A percentile compares a stretch with the other conserved stretches of the same genome.
These are phyloP conservation scores for Phytophthora idaei DNA, from an alignment of 352 stramenopile genomes.

Conservation along the genomic window DNA sequence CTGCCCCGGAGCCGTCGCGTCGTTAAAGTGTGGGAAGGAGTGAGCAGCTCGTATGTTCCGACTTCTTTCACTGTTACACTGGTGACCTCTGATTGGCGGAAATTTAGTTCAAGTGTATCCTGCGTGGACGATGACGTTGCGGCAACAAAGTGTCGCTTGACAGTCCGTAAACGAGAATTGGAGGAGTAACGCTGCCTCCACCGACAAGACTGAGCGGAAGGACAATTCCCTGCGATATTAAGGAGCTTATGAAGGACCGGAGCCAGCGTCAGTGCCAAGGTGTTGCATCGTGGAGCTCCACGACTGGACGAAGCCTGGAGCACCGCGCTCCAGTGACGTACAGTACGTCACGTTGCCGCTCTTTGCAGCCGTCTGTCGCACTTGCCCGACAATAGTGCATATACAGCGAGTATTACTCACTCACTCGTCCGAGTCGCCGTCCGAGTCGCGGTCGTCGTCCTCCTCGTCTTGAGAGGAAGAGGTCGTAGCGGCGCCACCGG, in stretches of 20 bases:
- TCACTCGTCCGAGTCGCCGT: slow-evolving; percentile 17
- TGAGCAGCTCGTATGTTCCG: slow-evolving; percentile 4
- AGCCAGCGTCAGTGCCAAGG: not conserved
- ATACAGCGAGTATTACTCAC: slow-evolving; percentile 6
- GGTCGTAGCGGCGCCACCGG: slow-evolving; percentile 2
- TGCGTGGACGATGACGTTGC: slow-evolving; percentile 8
- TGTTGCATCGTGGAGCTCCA: slow-evolving; percentile 3
- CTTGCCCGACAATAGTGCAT: not conserved
- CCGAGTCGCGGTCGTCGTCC: slow-evolving; percentile 9
- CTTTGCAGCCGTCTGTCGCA: slow-evolving; percentile 10
- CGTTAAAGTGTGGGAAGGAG: slow-evolving; percentile 6
- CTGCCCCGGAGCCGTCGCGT: slow-evolving; percentile 27
- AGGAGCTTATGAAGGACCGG: not conserved
- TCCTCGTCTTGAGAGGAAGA: slow-evolving; percentile 32
- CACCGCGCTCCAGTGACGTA: no score
- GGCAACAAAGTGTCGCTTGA: slow-evolving; percentile 4
- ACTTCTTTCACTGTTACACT: slow-evolving; percentile 2
- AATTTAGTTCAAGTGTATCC: slow-evolving; percentile 11
- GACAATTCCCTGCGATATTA: slow-evolving; percentile 1
- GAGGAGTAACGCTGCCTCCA: no score
- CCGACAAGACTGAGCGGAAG: not conserved
- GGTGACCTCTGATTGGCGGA: slow-evolving; percentile 18
- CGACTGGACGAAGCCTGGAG: slow-evolving; percentile 7
- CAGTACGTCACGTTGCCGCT: no score
- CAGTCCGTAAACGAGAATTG: not conserved